Percentiles rank a stretch among this genome's conserved stretches.
Conservation (phyloP, 176 grass and related monocot genomes). For the Oryza meridionalis region DNA sequence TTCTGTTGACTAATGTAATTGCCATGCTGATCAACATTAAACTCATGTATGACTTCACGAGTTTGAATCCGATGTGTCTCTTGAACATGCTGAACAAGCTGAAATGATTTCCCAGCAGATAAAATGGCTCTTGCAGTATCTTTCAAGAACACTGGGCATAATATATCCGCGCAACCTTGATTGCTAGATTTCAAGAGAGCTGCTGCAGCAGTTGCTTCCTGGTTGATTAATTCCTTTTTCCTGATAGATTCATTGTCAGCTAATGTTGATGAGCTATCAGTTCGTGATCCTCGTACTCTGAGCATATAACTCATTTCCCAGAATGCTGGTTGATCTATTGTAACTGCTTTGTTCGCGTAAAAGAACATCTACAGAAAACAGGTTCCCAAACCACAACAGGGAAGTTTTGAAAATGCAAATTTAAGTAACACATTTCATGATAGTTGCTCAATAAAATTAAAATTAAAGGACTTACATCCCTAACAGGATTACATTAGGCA, state of each 20-base stretch:
- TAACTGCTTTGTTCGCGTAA: constrained; percentile 70
- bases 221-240: constrained; percentile 54
- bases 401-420: constrained; percentile 8
- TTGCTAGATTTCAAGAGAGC: constrained; percentile 39
- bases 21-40: constrained; percentile 26
- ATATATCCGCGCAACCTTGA: constrained; percentile 52
- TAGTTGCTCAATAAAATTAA: not conserved
- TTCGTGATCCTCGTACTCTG: constrained; percentile 49
- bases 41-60: constrained; percentile 26
- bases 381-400: constrained; percentile 20
- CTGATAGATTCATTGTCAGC: constrained; percentile 39
- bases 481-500: constrained; percentile 18
- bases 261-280: constrained; percentile 29
- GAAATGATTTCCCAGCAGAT: constrained; percentile 96
- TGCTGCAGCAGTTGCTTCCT: constrained; percentile 38
- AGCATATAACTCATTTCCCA: constrained; percentile 98
- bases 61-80: constrained; percentile 39
- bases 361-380: constrained; percentile 83
- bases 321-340: constrained; percentile 87
- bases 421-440: constrained; percentile 16
- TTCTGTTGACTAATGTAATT: constrained; percentile 32
- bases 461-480: not conserved
- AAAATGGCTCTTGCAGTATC: constrained; percentile 70
- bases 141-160: constrained; percentile 74
- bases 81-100: constrained; percentile 80